Evolutionary conservation across 306 rosid species (phyloP).

Genomic region (Vigna unguiculata): DNA sequence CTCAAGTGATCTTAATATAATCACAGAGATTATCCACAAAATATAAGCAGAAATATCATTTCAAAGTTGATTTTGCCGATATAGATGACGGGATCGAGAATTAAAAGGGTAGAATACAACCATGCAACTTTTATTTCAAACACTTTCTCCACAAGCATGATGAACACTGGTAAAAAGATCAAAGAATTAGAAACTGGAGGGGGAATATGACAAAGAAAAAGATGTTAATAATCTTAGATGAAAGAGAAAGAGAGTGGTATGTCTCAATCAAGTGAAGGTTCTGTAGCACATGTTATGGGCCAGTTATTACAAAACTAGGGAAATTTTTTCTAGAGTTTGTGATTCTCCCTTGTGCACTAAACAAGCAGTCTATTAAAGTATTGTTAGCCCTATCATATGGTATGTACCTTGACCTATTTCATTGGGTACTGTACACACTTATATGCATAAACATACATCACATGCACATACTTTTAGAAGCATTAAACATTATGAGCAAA

Average conservation of each 20-base stretch:
- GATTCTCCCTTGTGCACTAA: slow-evolving; percentile 59
- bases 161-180: neutral
- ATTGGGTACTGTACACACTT: slow-evolving; percentile 47
- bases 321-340: slow-evolving; percentile 51
- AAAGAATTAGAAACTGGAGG: neutral
- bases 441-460: slow-evolving; percentile 51
- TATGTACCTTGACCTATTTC: slow-evolving; percentile 55
- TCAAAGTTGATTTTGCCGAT: slow-evolving; percentile 7
- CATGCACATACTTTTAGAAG: slow-evolving; percentile 62
- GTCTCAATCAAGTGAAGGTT: slow-evolving; percentile 58
- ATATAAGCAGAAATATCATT: slow-evolving; percentile 12
- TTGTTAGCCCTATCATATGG: slow-evolving; percentile 53
- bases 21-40: slow-evolving; percentile 22
- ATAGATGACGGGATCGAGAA: slow-evolving; percentile 3
- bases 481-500: slow-evolving; percentile 55
- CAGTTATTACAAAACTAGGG: slow-evolving; percentile 62
- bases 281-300: slow-evolving; percentile 67
- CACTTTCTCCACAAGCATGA: slow-evolving; percentile 28
- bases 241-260: slow-evolving; percentile 50
- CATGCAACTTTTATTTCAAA: slow-evolving; percentile 37
- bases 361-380: slow-evolving; percentile 61
- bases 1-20: slow-evolving; percentile 28
- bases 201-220: slow-evolving; percentile 16
- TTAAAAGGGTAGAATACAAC: neutral
- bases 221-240: slow-evolving; percentile 36